Evolutionary conservation across 352 stramenopile species (phyloP).

Genomic region (Phytopythium helicoides): DNA sequence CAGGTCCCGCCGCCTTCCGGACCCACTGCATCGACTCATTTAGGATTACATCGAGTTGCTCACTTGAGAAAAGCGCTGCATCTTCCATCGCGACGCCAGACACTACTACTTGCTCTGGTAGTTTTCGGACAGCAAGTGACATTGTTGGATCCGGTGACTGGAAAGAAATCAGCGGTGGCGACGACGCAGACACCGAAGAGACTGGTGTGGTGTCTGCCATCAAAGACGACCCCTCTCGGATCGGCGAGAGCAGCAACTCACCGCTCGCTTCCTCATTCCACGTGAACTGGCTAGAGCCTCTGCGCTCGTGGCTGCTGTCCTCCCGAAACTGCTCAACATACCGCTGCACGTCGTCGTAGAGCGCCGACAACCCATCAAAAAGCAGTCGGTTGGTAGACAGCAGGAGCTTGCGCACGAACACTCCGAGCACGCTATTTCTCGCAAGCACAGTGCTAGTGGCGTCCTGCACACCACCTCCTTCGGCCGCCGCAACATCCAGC

Average conservation of each 20-base stretch:
- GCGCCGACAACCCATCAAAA: slow-evolving; percentile 67
- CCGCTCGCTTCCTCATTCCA: slow-evolving; percentile 25
- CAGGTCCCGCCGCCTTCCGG: neutral
- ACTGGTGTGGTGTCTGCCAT: neutral
- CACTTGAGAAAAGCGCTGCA: slow-evolving; percentile 39
- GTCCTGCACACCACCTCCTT: slow-evolving; percentile 19
- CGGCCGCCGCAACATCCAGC: slow-evolving; percentile 15
- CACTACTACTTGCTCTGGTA: too few relatives aligned
- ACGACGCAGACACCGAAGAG: neutral
- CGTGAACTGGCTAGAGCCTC: neutral
- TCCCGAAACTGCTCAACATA: slow-evolving; percentile 50
- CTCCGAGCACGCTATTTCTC: slow-evolving; percentile 52
- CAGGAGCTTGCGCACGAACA: slow-evolving; percentile 74
- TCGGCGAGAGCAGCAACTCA: slow-evolving; percentile 34
- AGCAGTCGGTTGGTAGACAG: slow-evolving; percentile 50
- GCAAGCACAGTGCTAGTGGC: slow-evolving; percentile 46
- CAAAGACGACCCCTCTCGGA: slow-evolving; percentile 7
- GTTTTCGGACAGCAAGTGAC: too few relatives aligned
- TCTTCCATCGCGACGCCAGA: slow-evolving; percentile 12
- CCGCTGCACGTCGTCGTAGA: slow-evolving; percentile 59
- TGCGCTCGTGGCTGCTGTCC: slow-evolving; percentile 25
- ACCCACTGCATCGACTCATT: slow-evolving; percentile 39
- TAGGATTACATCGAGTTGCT: slow-evolving; percentile 60
- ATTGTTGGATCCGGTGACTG: neutral
- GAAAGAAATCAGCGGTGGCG: slow-evolving; percentile 1